A percentile compares a stretch with the other conserved stretches of the same genome.
These are phyloP conservation scores for Polyplosphaeria fusca DNA, from an alignment of 495 filamentous ascomycete genomes.

Conservation along the genomic window DNA sequence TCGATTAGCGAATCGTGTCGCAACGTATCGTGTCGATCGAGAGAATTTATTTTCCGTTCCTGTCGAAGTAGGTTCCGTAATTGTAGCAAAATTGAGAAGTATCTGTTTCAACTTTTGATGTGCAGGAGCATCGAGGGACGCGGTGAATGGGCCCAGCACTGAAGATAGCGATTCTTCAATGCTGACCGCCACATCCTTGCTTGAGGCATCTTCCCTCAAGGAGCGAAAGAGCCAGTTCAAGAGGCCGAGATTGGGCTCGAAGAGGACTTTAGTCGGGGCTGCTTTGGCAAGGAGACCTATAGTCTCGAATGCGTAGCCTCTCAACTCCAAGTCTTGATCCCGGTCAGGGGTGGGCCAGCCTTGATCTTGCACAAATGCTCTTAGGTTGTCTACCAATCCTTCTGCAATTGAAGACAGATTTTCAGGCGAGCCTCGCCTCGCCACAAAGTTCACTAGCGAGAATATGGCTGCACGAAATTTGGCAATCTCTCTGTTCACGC, in stretches of 20 bases:
- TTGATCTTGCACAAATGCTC: slow-evolving; percentile 71
- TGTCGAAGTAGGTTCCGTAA: slow-evolving; percentile 34
- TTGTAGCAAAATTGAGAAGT: slow-evolving; percentile 38
- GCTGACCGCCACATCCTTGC: slow-evolving; percentile 72
- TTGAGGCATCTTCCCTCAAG: slow-evolving; percentile 73
- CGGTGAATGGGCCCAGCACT: slow-evolving; percentile 59
- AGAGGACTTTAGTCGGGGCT: slow-evolving; percentile 49
- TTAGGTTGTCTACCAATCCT: slow-evolving; percentile 66
- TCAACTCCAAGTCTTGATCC: slow-evolving; percentile 41
- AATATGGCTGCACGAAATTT: slow-evolving; percentile 83
- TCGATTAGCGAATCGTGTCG: slow-evolving; percentile 87
- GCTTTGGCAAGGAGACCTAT: slow-evolving; percentile 72
- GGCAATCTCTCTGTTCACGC: slow-evolving; percentile 62
- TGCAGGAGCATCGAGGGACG: slow-evolving; percentile 46
- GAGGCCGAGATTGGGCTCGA: slow-evolving; percentile 57
- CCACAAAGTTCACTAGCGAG: slow-evolving; percentile 82
- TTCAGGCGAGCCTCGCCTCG: slow-evolving; percentile 62
- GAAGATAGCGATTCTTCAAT: slow-evolving; percentile 85
- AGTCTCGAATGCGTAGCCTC: slow-evolving; percentile 59
- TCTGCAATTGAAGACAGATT: slow-evolving; percentile 63
- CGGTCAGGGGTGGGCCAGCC: slow-evolving; percentile 68
- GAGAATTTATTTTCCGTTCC: slow-evolving; percentile 36
- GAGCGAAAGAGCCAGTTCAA: slow-evolving; percentile 77
- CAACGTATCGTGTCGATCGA: slow-evolving; percentile 71
- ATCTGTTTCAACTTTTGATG: slow-evolving; percentile 49